Evolutionary conservation across 2,329 filamentous ascomycete genomes (phyloP).

Genomic region (Sporothrix globosa): DNA sequence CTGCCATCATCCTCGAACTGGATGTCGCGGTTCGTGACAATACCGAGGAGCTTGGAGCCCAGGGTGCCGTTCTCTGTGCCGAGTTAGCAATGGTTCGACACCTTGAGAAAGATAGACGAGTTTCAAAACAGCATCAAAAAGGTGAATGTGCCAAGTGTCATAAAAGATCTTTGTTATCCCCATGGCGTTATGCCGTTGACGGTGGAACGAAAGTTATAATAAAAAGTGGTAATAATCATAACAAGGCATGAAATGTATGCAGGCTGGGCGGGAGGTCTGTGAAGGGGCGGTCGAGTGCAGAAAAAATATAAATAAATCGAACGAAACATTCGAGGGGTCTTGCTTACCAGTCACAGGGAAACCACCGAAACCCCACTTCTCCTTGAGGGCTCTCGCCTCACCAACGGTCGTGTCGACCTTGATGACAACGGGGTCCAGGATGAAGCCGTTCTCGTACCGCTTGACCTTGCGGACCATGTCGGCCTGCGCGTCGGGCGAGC

Average conservation of each 20-base stretch:
- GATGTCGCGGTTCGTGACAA: constrained; percentile 96
- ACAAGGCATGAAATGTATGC: constrained; percentile 32
- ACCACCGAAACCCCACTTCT: constrained; percentile 97
- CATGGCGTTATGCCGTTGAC: constrained; percentile 85
- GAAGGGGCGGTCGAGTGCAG: constrained; percentile 40
- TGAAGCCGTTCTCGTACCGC: constrained; percentile 99
- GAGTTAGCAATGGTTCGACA: constrained; percentile 45
- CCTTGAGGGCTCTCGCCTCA: constrained; percentile 89
- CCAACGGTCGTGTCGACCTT: constrained; percentile 83
- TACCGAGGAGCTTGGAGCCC: constrained; percentile 93
- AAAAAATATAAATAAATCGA: constrained; percentile 31
- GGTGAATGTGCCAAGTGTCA: constrained; percentile 38
- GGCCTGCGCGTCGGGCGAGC: constrained; percentile 93
- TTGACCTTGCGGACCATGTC: constrained; percentile 99
- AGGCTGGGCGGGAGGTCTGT: not conserved
- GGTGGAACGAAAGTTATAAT: constrained; percentile 99
- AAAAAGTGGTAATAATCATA: constrained; percentile 78
- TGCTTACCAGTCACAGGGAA: constrained; percentile 96
- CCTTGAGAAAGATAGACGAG: constrained; percentile 1
- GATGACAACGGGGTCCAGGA: constrained; percentile 92
- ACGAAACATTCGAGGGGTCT: constrained; percentile 4
- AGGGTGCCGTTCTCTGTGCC: constrained; percentile 82
- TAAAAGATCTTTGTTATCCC: constrained; percentile 62
- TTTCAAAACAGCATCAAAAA: constrained; percentile 19
- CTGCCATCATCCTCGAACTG: constrained; percentile 84